These are phyloP conservation scores for Kodamaea derodonti DNA, from an alignment of 1,139 yeast genomes.

Conservation along the genomic window DNA sequence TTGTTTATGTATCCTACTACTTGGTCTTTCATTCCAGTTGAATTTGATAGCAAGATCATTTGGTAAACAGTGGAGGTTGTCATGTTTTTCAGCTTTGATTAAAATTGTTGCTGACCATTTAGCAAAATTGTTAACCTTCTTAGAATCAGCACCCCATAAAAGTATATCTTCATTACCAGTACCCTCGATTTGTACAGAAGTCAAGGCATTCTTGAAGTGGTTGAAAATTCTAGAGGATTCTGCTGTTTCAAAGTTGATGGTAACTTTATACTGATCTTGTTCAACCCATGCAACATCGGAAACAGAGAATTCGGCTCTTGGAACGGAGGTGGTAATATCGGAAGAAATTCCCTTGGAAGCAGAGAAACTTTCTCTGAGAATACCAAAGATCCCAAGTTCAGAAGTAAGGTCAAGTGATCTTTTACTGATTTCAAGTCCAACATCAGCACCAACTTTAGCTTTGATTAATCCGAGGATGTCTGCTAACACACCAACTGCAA, in stretches of 20 bases:
- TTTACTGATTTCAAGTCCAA: conserved; percentile 10
- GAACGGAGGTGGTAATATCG: no score
- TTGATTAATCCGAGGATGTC: conserved; percentile 6
- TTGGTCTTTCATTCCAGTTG: conserved; percentile 15
- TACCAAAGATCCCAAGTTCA: conserved; percentile 8
- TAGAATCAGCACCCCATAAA: conserved; percentile 16
- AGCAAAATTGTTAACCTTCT: conserved; percentile 20
- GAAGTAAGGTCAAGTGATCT: conserved; percentile 3
- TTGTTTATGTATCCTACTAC: conserved; percentile 12
- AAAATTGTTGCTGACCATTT: conserved; percentile 19
- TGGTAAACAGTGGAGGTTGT: conserved; percentile 29
- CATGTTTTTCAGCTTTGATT: conserved; percentile 22
- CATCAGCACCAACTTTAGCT: conserved; percentile 7
- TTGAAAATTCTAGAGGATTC: conserved; percentile 20
- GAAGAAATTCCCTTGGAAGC: conserved; percentile 5
- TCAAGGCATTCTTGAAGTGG: conserved; percentile 19
- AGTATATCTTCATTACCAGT: conserved; percentile 9
- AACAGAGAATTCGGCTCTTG: conserved; percentile 26
- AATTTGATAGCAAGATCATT: conserved; percentile 24
- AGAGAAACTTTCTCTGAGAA: conserved; percentile 8
- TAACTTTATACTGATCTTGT: conserved; percentile 25
- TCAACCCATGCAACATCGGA: conserved; percentile 24
- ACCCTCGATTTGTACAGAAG: conserved; percentile 11
- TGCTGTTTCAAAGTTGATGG: conserved; percentile 18
- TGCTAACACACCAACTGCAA: conserved; percentile 5